Base-by-base conservation (phyloP, 176 grass and related monocot genomes). In the Triticum urartu region DNA sequence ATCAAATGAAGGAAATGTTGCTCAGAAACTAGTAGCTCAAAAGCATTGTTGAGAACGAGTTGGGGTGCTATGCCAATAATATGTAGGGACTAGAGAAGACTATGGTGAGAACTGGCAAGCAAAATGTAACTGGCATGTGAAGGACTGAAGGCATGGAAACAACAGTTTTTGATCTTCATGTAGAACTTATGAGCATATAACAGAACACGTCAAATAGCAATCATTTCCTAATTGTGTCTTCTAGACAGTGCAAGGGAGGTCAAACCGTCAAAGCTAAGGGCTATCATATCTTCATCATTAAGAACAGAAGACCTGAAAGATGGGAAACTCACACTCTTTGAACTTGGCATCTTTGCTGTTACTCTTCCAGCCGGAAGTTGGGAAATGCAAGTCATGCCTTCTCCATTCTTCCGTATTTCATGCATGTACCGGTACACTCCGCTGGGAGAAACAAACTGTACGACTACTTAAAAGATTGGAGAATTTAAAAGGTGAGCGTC, bases 301-400 rank as follows among this genome's bases (percentile, higher is more conserved):
- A 88, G 76, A 85, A 61, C 11, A 39, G 39, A 14, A 69, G 26
- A 74, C 38, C 28, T 36, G 69, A 73, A 82, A 86, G 50, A 89
- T 21, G 61, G 82, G 81, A 80, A 84, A 81, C 89, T 90, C 89
- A 93, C 88, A 87, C 92, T 91, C 89, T 91, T 84, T 82, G 87
- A 81, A 81, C 85, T 79, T 61, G 91, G 50, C 81, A 87, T 85
- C 81, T 87, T 83, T 76, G 77, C 82, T 80, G 81, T 90, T 83
- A 87, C 87, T 79, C 72, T 81, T 40, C 62, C 82, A 81, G 40
- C 83, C 63, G 86, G 92, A 91, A 91, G 92, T 93, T 93, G 78
- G 86, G 85, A 88, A 93, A 91, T 86, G 79, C 86, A 88, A 86
- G 66, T 93, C 92, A 93, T 93, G 92, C 89, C 59, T 93, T 85